Percentiles rank a stretch among this genome's conserved stretches.
Evolutionary conservation across 2,329 filamentous ascomycete genomes (phyloP).

Genomic region (Fonsecaea nubica): DNA sequence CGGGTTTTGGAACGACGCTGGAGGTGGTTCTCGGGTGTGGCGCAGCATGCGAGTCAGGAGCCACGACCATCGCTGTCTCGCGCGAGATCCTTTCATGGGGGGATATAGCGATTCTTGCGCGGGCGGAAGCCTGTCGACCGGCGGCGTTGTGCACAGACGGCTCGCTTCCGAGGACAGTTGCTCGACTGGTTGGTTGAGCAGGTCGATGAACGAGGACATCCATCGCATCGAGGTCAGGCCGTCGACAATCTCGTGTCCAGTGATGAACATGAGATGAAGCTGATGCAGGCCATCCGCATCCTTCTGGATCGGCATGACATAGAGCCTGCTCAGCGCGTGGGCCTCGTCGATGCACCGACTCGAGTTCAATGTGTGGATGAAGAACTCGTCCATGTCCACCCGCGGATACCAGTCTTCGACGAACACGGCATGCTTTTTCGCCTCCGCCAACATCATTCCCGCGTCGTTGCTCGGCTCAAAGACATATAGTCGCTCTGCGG

Average conservation of each 20-base stretch:
- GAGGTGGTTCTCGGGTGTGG: conserved; percentile 30
- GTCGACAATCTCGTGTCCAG: conserved; percentile 37
- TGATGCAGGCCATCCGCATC: conserved; percentile 13
- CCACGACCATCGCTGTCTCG: conserved; percentile 38
- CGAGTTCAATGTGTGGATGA: conserved; percentile 34
- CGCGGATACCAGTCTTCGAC: conserved; percentile 31
- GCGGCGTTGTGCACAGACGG: conserved; percentile 14
- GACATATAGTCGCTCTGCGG: conserved; percentile 34
- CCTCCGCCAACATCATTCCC: conserved; percentile 22
- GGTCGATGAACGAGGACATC: conserved; percentile 33
- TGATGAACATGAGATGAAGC: conserved; percentile 29
- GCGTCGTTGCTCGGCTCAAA: conserved; percentile 20
- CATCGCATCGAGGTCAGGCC: conserved; percentile 36
- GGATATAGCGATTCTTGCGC: conserved; percentile 39
- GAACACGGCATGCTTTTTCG: conserved; percentile 23
- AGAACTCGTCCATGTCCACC: conserved; percentile 32
- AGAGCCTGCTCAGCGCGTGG: conserved; percentile 31
- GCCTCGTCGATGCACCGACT: conserved; percentile 32
- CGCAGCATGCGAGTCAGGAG: conserved; percentile 35
- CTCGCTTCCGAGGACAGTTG: conserved; percentile 15
- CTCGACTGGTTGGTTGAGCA: conserved; percentile 28
- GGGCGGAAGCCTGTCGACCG: conserved; percentile 30
- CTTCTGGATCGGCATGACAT: conserved; percentile 30
- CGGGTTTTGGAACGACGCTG: conserved; percentile 38
- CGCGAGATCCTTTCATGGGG: conserved; percentile 24